A percentile compares a stretch with the other conserved stretches of the same genome.
Evolutionary conservation across 179 eudicot genomes (phyloP).

Genomic region (Silene coronaria): DNA sequence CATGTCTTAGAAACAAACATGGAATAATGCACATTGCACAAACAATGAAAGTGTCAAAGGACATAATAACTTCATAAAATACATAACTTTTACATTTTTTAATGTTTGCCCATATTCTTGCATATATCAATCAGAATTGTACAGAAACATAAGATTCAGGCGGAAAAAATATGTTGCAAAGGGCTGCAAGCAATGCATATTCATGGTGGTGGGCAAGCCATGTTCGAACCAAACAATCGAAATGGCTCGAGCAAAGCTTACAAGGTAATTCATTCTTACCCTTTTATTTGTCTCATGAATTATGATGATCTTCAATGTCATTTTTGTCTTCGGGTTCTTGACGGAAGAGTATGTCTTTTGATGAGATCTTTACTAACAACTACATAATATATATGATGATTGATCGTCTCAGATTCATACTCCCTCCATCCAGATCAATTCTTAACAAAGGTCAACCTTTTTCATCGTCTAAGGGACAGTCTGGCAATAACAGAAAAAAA

Average conservation of each 20-base stretch:
- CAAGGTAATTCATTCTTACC: conserved; percentile 44
- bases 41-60: conserved; percentile 15
- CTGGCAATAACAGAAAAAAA: too few species aligned
- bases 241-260: conserved; percentile 91
- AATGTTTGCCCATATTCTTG: neutral
- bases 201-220: conserved; percentile 98
- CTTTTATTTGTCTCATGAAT: neutral
- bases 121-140: conserved; percentile 7
- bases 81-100: neutral
- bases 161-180: conserved; percentile 56
- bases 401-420: neutral
- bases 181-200: conserved; percentile 81
- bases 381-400: neutral
- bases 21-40: conserved; percentile 18
- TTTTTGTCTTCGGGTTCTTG: neutral
- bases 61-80: neutral
- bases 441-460: too few species aligned
- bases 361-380: neutral
- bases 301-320: neutral
- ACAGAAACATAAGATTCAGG: neutral
- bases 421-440: too few species aligned
- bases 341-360: neutral
- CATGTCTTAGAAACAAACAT: conserved; percentile 18
- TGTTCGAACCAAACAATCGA: conserved; percentile 79
- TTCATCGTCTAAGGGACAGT: too few species aligned